Evolutionary conservation across 2,329 filamentous ascomycete species (phyloP).

Genomic region (Alternaria postmessia): DNA sequence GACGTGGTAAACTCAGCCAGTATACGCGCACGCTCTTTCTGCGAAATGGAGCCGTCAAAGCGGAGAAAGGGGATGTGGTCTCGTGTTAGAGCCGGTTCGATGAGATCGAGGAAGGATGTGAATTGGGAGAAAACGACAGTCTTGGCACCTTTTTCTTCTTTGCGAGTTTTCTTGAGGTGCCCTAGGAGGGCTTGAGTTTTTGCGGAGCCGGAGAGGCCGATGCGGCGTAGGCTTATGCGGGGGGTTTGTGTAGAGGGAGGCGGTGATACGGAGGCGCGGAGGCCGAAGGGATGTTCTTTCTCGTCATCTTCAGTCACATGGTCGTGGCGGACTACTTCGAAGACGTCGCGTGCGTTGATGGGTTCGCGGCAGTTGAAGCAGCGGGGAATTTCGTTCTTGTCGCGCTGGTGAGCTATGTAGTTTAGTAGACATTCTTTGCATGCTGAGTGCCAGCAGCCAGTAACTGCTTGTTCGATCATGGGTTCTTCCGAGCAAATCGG

Average conservation of each 20-base stretch:
- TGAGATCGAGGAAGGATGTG: slow-evolving; percentile 92
- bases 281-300: slow-evolving; percentile 14
- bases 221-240: slow-evolving; percentile 67
- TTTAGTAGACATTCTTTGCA: slow-evolving; percentile 93
- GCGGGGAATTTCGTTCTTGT: slow-evolving; percentile 76
- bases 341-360: slow-evolving; percentile 84
- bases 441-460: slow-evolving; percentile 96
- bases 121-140: slow-evolving; percentile 97
- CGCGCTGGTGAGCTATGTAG: slow-evolving; percentile 86
- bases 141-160: slow-evolving; percentile 74
- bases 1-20: slow-evolving; percentile 72
- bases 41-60: slow-evolving; percentile 88
- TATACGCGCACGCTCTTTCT: slow-evolving; percentile 82
- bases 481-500: slow-evolving; percentile 95
- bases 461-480: slow-evolving; percentile 93
- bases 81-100: slow-evolving; percentile 78
- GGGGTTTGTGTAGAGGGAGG: slow-evolving; percentile 45
- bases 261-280: slow-evolving; percentile 36
- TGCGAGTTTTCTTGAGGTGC: slow-evolving; percentile 74
- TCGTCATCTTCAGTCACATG: slow-evolving; percentile 54
- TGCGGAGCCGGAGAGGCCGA: slow-evolving; percentile 77
- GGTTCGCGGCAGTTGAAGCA: slow-evolving; percentile 92
- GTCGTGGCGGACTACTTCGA: slow-evolving; percentile 87
- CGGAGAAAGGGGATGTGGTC: slow-evolving; percentile 82
- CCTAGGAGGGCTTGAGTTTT: slow-evolving; percentile 84